Conservation (phyloP, 225 moss, liverwort and hornwort species). For the Asterella californica region DNA sequence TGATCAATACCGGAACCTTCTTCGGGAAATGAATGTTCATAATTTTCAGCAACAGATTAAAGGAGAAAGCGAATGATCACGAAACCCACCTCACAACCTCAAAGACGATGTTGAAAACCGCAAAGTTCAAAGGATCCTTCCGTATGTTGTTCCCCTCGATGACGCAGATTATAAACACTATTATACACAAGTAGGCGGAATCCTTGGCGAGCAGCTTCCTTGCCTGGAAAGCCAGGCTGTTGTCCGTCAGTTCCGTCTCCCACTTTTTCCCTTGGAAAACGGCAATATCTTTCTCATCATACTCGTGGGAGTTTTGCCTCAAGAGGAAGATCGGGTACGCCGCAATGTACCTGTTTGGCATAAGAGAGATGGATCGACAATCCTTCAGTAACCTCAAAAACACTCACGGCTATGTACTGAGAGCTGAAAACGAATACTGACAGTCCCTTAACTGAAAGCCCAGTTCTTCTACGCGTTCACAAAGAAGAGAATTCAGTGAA, state of each 20-base stretch:
- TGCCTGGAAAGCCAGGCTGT: slow-evolving; percentile 44
- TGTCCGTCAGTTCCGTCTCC: slow-evolving; percentile 33
- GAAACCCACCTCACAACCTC: slow-evolving; percentile 64
- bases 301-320: slow-evolving; percentile 26
- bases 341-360: slow-evolving; percentile 27
- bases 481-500: too few species aligned
- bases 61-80: too few species aligned
- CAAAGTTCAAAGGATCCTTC: slow-evolving; percentile 62
- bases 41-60: too few species aligned
- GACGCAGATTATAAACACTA: slow-evolving; percentile 53
- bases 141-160: slow-evolving; percentile 41
- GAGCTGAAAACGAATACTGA: too few species aligned
- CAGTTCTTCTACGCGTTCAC: neutral
- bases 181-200: slow-evolving; percentile 45
- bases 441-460: neutral
- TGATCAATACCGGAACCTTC: too few species aligned
- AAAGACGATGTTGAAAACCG: slow-evolving; percentile 71
- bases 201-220: slow-evolving; percentile 53
- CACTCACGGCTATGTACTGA: neutral
- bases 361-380: neutral
- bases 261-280: slow-evolving; percentile 16
- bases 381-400: neutral
- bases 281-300: slow-evolving; percentile 25
- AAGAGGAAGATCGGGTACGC: slow-evolving; percentile 29
- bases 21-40: too few species aligned